These are phyloP conservation scores for Lanmaoa rubissima DNA, from an alignment of 768 basidiomycete genomes.

Conservation along the genomic window DNA sequence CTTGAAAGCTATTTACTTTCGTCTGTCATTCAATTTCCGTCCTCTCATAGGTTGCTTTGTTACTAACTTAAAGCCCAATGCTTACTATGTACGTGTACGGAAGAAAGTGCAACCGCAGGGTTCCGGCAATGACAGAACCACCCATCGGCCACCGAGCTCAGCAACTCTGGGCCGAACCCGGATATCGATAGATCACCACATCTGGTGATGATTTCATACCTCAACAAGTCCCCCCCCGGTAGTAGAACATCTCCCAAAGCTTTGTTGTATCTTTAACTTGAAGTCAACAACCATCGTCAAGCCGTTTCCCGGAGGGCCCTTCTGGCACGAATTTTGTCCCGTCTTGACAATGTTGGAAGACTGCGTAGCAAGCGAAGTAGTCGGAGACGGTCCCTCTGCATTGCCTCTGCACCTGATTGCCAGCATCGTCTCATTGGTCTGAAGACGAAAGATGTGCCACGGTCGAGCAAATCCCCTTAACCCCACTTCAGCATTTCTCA, in stretches of 20 bases:
- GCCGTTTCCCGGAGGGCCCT: not conserved
- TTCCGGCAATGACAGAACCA: not conserved
- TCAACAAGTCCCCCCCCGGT: too few relatives aligned
- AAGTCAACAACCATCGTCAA: not conserved
- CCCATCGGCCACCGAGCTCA: not conserved
- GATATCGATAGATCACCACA: not conserved
- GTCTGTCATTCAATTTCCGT: not conserved
- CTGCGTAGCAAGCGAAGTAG: not conserved
- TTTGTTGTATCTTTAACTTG: too few relatives aligned
- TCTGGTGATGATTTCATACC: not conserved
- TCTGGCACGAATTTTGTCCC: not conserved
- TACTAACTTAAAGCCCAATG: not conserved
- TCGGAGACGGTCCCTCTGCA: not conserved
- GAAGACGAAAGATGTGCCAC: not conserved
- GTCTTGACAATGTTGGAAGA: not conserved
- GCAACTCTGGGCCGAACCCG: not conserved
- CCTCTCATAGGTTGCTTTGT: not conserved
- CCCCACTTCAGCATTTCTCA: not conserved
- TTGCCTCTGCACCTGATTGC: not conserved
- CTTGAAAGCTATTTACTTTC: not conserved
- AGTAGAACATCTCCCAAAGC: not conserved
- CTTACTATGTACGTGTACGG: not conserved
- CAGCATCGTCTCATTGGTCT: not conserved
- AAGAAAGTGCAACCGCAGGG: not conserved
- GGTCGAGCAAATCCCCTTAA: not conserved